Evolutionary conservation across 2,329 filamentous ascomycete genomes (phyloP).

Genomic region (Didymella pomorum): DNA sequence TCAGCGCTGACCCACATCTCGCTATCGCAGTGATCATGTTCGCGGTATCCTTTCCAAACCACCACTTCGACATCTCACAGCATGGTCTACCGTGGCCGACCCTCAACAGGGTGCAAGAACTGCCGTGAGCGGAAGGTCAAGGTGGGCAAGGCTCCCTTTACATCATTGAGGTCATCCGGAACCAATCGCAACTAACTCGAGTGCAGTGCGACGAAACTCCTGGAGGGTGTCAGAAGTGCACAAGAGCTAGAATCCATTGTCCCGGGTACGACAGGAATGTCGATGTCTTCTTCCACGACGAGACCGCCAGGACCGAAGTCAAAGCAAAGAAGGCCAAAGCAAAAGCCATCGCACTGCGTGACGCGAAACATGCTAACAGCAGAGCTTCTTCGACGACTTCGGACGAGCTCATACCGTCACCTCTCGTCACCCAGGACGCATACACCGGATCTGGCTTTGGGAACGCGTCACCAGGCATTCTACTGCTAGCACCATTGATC

Average conservation of each 20-base stretch:
- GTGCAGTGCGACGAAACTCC: conserved; percentile 43
- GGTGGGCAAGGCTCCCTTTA: conserved; percentile 32
- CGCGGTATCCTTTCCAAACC: not conserved
- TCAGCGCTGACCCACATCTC: not conserved
- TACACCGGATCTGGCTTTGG: not conserved
- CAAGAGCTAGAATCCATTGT: conserved; percentile 33
- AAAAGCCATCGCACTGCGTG: conserved; percentile 40
- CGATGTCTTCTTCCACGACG: conserved; percentile 44
- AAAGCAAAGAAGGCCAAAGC: conserved; percentile 43
- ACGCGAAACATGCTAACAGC: conserved; percentile 12
- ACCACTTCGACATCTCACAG: not conserved
- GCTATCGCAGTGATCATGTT: not conserved
- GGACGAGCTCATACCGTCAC: not conserved
- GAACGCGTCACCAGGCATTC: conserved; percentile 17
- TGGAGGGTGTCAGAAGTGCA: conserved; percentile 40
- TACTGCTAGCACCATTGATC: conserved; percentile 34
- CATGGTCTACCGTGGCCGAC: conserved; percentile 48
- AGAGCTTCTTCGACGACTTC: conserved; percentile 1
- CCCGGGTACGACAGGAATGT: conserved; percentile 44
- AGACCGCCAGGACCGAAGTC: conserved; percentile 36
- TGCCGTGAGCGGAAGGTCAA: conserved; percentile 54
- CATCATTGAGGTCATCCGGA: not conserved
- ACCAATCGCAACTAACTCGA: conserved; percentile 1
- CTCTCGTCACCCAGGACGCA: conserved; percentile 12
- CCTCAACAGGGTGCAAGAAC: conserved; percentile 45